Base-by-base conservation (phyloP, 108 stramenopile genomes). In the Nitzschia inconspicua region DNA sequence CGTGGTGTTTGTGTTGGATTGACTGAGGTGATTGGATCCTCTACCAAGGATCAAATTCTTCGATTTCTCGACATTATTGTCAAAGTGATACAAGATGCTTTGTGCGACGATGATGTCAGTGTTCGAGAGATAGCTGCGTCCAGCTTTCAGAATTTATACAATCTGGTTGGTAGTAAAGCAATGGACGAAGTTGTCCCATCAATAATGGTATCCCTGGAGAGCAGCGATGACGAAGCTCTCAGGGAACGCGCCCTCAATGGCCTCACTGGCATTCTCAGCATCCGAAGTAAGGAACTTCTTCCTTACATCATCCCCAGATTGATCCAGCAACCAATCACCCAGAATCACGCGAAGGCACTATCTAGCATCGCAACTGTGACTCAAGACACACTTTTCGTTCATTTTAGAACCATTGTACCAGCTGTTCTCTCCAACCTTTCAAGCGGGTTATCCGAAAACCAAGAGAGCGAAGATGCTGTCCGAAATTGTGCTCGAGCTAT, bases 1-100 rank as follows among this genome's bases (percentile, higher is more conserved):
- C 80, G 87, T 28, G 99, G 99, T 19, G 96, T 96, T 0, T 98
- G 97, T 57, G 86, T 98, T 35, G 99, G 99, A 42, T 79, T 99
- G 37, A 75, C 93, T 5, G 97, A 98, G 72, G 88, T 99, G 18
- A 91, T 98, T 51, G 68, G 70, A 8, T 89, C 89, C 34, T 90
- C 95, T 1, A 92, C 84, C 19, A 87, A 87, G 57, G 88, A 90
- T 34, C 96, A 98, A 57, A 89, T 98, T 48, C 67, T 83, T 9
- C 90, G 92, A 50, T 95, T 85, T 68, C 69, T 98, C 37, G 88
- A 85, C 55, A 88, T 91, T 22, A 78, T 99, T 24, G 91, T 95
- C 40, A 92, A 93, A 57, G 95, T 95, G 19, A 84, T 99, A 7
- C 86, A 90, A 72, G 89, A 94, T 64, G 98, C 97, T 3, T 72